Evolutionary conservation across 1,284 basidiomycete genomes (phyloP), one percentile per base, ranked within the genome.

Genomic region (Fomitopsis betulina): DNA sequence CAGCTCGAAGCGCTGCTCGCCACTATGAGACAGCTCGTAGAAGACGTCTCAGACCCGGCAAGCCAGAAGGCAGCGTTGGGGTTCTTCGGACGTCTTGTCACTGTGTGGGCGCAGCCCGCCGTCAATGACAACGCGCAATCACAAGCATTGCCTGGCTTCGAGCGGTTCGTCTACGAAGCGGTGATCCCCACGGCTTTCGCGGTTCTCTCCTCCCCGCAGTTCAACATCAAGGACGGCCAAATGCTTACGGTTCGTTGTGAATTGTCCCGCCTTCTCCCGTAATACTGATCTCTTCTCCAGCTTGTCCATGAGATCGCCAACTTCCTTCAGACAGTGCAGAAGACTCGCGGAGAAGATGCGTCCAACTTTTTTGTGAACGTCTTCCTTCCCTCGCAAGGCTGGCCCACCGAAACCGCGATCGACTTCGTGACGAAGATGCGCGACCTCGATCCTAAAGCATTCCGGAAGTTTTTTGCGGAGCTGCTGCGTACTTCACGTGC

Each of bases 191-290:
- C 88, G 1, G 88, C 89, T 35, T 98, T 99, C 71, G 81, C 86
- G 23, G 86, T 98, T 5, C 86, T 95, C 0, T 87, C 91, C 12
- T 79, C 83, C 23, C 83, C 89, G 0, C 81, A 86, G 43, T 95
- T 98, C 70, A 96, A 96, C 68, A 79, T 91, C 64, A 91, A 90
- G 67, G 94, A 96, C 67, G 94, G 93, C 5, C 93, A 95, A 66
- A 85, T 87, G 67, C 80, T 89, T 54, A 82, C 89, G 64, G 94
- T 94, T 67, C 70, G 90, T 70, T 30, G 55, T 30, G 53, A 23
- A 13, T 43, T 33, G 40, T 45, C 9, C 43, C 32, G 35, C 45
- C 45, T 12, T 15, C 17, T 5, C 6, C 15, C 13, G 45, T 15
- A 32, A 30, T 53, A 35, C 25, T 4, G 53, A 38, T 17, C 33